Evolutionary conservation across 2,329 filamentous ascomycete species (phyloP), one percentile per base, ranked within the genome.

Genomic region (Fusarium setosum): DNA sequence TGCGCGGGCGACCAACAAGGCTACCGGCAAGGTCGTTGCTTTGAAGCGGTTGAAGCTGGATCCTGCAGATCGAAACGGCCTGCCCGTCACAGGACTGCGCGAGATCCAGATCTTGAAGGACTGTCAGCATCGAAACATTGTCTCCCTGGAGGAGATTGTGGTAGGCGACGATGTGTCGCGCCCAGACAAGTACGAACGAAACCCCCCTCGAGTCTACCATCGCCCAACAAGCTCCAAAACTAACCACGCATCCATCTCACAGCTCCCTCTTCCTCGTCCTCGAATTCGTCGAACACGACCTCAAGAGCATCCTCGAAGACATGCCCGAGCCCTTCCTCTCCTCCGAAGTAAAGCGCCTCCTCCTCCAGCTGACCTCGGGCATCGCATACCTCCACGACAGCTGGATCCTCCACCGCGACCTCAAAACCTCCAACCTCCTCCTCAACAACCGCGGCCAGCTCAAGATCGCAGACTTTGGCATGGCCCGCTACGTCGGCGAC

Each of bases 401-500:
- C 79, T 96, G 91, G 90, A 96, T 99, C 72, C 86, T 99, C 61
- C 94, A 96, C 80, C 93, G 94, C 56, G 94, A 97, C 79, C 88
- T 97, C 72, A 97, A 97, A 79, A 96, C 94, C 4, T 95, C 92
- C 47, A 97, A 97, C 74, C 89, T 99, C 44, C 89, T 99, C 44
- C 91, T 99, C 80, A 96, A 93, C 82, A 98, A 98, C 82, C 92
- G 94, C 42, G 96, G 96, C 42, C 90, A 92, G 76, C 90, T 99
- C 78, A 97, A 97, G 79, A 90, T 99, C 66, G 96, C 96, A 61
- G 96, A 99, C 79, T 99, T 99, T 75, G 96, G 96, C 77, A 97
- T 99, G 93, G 95, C 96, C 4, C 88, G 96, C 24, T 96, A 96
- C 80, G 92, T 92, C 56, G 92, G 92, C 49, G 89, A 93, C 69